Evolutionary conservation across 2,329 filamentous ascomycete species (phyloP).

Genomic region (Fusarium tanahbumbuense): DNA sequence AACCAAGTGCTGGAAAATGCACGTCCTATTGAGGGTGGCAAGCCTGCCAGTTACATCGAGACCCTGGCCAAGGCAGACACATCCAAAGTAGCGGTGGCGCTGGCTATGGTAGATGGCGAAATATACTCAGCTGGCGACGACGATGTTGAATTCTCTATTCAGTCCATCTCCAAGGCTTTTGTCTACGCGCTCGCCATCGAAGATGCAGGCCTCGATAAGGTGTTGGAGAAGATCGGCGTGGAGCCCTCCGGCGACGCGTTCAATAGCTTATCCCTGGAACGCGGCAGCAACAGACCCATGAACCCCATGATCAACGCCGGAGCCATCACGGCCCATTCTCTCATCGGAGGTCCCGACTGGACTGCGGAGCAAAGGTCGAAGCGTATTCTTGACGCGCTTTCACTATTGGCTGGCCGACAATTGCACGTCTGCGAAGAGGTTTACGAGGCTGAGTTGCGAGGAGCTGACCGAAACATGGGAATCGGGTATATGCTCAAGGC

Average conservation of each 20-base stretch:
- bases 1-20: conserved; percentile 49
- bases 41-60: conserved; percentile 53
- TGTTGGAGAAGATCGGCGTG: conserved; percentile 55
- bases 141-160: conserved; percentile 54
- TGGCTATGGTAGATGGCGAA: conserved; percentile 55
- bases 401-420: conserved; percentile 51
- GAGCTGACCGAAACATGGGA: conserved; percentile 51
- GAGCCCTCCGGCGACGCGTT: conserved; percentile 56
- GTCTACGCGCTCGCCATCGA: conserved; percentile 56
- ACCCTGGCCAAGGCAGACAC: conserved; percentile 54
- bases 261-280: conserved; percentile 50
- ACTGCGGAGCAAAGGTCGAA: conserved; percentile 51
- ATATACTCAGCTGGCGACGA: conserved; percentile 56
- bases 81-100: conserved; percentile 53
- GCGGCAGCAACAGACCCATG: conserved; percentile 49
- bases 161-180: conserved; percentile 56
- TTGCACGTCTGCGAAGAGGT: conserved; percentile 54
- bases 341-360: conserved; percentile 46
- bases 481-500: conserved; percentile 57
- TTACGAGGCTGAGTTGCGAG: conserved; percentile 53
- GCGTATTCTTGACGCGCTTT: conserved; percentile 51
- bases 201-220: conserved; percentile 50
- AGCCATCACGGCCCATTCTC: conserved; percentile 51
- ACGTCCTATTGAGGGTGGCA: conserved; percentile 47
- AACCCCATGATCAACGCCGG: conserved; percentile 54